phyloP scores from a whole-genome alignment of 257 asterid species.

The Mentha longifolia region DNA sequence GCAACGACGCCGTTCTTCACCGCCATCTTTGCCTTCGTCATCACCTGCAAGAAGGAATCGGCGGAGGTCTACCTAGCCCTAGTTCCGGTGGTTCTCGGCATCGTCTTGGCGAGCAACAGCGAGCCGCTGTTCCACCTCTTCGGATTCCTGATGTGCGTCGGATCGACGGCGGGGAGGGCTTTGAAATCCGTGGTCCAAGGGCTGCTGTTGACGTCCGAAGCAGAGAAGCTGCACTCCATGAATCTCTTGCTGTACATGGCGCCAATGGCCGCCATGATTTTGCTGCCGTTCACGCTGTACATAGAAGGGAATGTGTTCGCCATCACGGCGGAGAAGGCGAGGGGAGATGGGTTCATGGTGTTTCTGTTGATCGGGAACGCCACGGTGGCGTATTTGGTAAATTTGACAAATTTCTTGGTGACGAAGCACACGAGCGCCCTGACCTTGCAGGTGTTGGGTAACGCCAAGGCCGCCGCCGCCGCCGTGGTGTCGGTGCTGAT shows the following conservation, averaged over 20 bases:
- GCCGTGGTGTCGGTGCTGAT: slow-evolving; percentile 94
- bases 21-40: slow-evolving; percentile 83
- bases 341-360: slow-evolving; percentile 68
- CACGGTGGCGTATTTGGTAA: slow-evolving; percentile 90
- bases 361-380: slow-evolving; percentile 70
- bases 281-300: slow-evolving; percentile 78
- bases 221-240: slow-evolving; percentile 93
- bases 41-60: slow-evolving; percentile 79
- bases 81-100: slow-evolving; percentile 89
- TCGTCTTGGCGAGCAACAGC: slow-evolving; percentile 89
- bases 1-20: slow-evolving; percentile 96
- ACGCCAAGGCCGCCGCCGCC: slow-evolving; percentile 96
- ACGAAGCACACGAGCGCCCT: slow-evolving; percentile 93
- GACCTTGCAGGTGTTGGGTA: slow-evolving; percentile 93
- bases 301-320: slow-evolving; percentile 88
- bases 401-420: slow-evolving; percentile 86
- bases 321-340: slow-evolving; percentile 63
- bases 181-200: slow-evolving; percentile 95
- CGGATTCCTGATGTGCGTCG: slow-evolving; percentile 82
- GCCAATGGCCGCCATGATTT: slow-evolving; percentile 86
- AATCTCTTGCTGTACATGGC: slow-evolving; percentile 94
- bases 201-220: slow-evolving; percentile 75
- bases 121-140: slow-evolving; percentile 88
- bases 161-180: slow-evolving; percentile 96
- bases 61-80: slow-evolving; percentile 89